Conservation (phyloP, 306 rosid genomes). For the Cucumis cinereus region DNA sequence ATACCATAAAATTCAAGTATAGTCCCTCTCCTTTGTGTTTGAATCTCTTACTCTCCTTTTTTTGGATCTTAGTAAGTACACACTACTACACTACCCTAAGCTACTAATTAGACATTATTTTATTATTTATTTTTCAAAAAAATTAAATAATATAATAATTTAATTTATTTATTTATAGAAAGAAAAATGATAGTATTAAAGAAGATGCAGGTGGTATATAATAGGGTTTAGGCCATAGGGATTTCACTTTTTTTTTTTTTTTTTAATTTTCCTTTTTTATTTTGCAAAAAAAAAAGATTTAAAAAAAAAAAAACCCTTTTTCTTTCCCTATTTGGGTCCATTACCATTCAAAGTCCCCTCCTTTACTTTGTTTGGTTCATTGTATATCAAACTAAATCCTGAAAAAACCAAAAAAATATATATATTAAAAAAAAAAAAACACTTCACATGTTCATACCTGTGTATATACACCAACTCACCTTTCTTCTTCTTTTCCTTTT, state of each 20-base stretch:
- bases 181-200: background rate
- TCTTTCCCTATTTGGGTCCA: constrained; percentile 1
- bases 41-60: background rate
- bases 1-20: too few species aligned
- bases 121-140: too few species aligned
- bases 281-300: background rate
- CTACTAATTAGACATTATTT: too few species aligned
- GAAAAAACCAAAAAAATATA: background rate
- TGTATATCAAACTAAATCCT: background rate
- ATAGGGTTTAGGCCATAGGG: background rate
- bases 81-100: too few species aligned
- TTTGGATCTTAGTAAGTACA: too few species aligned
- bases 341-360: background rate
- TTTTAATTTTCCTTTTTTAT: background rate
- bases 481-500: background rate
- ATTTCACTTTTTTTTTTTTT: background rate
- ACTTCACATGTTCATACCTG: background rate
- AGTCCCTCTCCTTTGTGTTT: too few species aligned
- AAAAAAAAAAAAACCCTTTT: background rate
- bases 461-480: background rate
- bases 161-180: background rate
- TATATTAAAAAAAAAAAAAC: background rate
- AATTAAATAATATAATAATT: too few species aligned
- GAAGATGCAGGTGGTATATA: background rate
- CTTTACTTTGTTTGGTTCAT: constrained; percentile 1